Percentiles rank a stretch among this genome's conserved stretches.
These are phyloP conservation scores for Penicillium sp. DNA, from an alignment of 2,329 filamentous ascomycete species.

Conservation along the genomic window DNA sequence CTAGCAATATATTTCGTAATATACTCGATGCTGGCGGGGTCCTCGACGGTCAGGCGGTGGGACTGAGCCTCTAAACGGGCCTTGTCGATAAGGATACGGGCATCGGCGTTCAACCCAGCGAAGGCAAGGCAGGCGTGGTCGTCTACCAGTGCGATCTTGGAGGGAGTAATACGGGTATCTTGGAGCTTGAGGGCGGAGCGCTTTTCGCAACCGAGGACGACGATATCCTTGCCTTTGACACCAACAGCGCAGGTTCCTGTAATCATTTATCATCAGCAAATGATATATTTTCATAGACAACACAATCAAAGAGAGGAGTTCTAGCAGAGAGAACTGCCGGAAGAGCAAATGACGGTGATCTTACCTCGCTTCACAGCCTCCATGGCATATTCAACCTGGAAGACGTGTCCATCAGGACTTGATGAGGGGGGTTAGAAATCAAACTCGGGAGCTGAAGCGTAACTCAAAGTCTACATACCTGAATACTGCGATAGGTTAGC, in stretches of 20 bases:
- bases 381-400: constrained; percentile 98
- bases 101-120: constrained; percentile 94
- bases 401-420: constrained; percentile 98
- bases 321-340: background rate
- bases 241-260: constrained; percentile 94
- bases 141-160: constrained; percentile 96
- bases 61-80: constrained; percentile 95
- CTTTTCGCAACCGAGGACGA: constrained; percentile 97
- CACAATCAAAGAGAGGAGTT: background rate
- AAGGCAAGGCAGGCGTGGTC: constrained; percentile 96
- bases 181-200: constrained; percentile 98
- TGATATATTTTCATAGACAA: background rate
- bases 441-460: constrained; percentile 14
- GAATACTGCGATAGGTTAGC: constrained; percentile 68
- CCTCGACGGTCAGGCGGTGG: constrained; percentile 93
- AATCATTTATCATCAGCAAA: constrained; percentile 5
- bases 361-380: constrained; percentile 97
- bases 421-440: constrained; percentile 49
- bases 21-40: constrained; percentile 97
- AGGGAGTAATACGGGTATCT: constrained; percentile 97
- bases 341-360: constrained; percentile 14
- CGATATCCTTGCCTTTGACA: constrained; percentile 91
- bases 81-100: constrained; percentile 97
- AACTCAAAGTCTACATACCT: constrained; percentile 53
- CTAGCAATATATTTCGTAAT: constrained; percentile 98